A percentile compares a stretch with the other conserved stretches of the same genome.
Conservation (phyloP, 345 rosid genomes). For the Eucalyptus melliodora region DNA sequence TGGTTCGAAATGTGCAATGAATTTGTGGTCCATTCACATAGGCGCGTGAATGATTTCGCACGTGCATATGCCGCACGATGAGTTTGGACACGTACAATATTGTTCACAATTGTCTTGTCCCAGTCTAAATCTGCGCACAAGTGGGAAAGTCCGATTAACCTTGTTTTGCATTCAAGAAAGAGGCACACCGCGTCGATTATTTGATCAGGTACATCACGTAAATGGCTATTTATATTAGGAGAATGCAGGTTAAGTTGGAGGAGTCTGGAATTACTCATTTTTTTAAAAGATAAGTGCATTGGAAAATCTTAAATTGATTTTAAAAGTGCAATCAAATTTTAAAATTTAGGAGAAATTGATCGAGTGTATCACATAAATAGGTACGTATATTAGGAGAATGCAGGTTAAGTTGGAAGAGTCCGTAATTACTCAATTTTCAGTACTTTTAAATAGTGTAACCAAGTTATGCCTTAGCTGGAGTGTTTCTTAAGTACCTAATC, state of each 20-base stretch:
- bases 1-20: background rate
- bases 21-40: background rate
- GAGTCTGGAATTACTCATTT: background rate
- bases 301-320: background rate
- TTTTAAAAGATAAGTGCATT: background rate
- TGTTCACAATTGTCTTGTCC: background rate
- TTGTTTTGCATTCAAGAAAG: background rate
- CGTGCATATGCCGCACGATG: background rate
- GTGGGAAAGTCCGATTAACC: background rate
- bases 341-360: background rate
- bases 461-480: background rate
- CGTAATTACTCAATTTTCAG: background rate
- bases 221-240: background rate
- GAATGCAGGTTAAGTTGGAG: background rate
- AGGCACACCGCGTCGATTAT: background rate
- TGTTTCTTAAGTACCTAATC: background rate
- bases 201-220: background rate
- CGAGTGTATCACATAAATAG: background rate
- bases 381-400: background rate
- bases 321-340: background rate
- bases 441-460: background rate
- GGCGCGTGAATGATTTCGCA: background rate
- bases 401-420: background rate
- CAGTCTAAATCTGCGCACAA: background rate
- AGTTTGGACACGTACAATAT: background rate